Percentiles rank a stretch among this genome's conserved stretches.
Conservation (phyloP, 73 alveolate species). For the Paramecium sexaurelia region DNA sequence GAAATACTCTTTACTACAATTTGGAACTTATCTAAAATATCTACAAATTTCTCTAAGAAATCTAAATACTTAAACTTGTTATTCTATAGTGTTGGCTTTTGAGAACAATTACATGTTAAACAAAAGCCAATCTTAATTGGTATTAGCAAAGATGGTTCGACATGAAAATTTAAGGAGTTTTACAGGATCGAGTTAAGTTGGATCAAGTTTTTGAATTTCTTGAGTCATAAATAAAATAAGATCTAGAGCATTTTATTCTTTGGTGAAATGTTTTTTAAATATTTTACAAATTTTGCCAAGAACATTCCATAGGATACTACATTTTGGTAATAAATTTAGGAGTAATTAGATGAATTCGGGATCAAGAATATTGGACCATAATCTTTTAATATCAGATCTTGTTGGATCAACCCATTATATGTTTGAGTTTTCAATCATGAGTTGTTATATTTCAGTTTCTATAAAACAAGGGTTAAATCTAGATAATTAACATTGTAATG, state of each 20-base stretch:
- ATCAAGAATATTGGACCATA: neutral
- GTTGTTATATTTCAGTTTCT: neutral
- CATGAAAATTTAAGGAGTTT: neutral
- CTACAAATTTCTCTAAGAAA: neutral
- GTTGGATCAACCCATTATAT: constrained; percentile 1
- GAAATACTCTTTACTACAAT: neutral
- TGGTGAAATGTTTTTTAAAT: neutral
- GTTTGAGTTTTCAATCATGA: neutral
- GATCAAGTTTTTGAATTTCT: neutral
- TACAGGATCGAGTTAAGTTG: neutral
- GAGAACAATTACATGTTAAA: neutral
- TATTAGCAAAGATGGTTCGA: neutral
- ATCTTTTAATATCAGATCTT: neutral
- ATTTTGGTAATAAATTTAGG: neutral
- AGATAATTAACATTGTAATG: neutral
- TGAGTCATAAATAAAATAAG: neutral
- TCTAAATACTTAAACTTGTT: neutral
- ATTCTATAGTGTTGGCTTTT: neutral
- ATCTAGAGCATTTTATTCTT: neutral
- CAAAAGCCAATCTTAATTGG: neutral
- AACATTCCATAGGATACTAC: neutral
- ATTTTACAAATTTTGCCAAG: constrained; percentile 7
- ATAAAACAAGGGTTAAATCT: neutral
- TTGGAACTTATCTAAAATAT: neutral
- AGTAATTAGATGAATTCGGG: neutral